Evolutionary conservation across 352 stramenopile genomes (phyloP), one percentile per base, ranked within the genome.

Genomic region (Phytophthora hybrid): DNA sequence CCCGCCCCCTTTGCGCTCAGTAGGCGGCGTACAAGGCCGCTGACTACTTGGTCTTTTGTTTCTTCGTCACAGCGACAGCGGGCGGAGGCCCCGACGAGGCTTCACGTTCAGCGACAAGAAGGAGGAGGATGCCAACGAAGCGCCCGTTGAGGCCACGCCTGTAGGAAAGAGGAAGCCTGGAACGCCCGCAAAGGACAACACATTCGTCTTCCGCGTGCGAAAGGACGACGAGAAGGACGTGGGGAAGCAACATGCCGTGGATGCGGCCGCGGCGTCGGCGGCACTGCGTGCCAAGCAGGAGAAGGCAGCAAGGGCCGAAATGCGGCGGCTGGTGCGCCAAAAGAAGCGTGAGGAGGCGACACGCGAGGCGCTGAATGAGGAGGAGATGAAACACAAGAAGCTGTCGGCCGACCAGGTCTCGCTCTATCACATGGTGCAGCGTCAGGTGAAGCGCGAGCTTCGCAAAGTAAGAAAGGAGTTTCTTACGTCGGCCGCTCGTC

Each of bases 391-490:
- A 65, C 62, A 71, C 63, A 76, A 76, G 53, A 74, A 71, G 44
- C 74, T 92, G 66, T 82, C 66, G 13, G 41, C 65, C 14, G 86
- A 93, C 62, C 86, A 93, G 63, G 60, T 86, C 54, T 77, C 70
- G 60, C 75, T 93, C 37, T 92, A 88, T 71, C 80, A 84, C 47
- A 85, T 88, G 49, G 77, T 92, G 58, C 82, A 82, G 55, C 74
- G 74, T 21, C 83, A 91, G 32, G 75, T 86, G 11, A 86, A 88
- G 74, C 82, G 82, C 32, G 85, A 92, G 63, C 71, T 93, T 32
- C 83, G 83, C 34, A 92, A 89, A 57, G 85, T 86, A 26, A 87
- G 83, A 53, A 87, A 85, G 49, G 84, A 93, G 59, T 93, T 92
- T 55, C 78, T 86, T 19, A 85, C 58, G 3, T 93, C 84, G 14